Base-by-base conservation (phyloP, 441 rosid species). In the Eutrema salsugineum region DNA sequence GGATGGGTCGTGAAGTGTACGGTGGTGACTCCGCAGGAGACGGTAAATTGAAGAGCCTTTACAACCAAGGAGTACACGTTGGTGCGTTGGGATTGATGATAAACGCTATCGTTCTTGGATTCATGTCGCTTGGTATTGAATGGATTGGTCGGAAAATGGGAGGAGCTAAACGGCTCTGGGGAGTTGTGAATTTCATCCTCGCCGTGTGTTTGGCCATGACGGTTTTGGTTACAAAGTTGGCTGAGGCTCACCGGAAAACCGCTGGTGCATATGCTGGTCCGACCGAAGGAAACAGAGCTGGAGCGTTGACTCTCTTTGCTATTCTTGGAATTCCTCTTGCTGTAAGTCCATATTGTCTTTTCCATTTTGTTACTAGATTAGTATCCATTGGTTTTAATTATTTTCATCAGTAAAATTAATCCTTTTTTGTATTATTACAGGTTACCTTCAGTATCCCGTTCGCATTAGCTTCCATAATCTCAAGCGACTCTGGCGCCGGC, bases 1-100 rank as follows among this genome's bases (percentile, higher is more conserved):
- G 93, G 95, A 90, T 90, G 97, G 98, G 98, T 8, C 73, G 83
- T 50, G 97, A 93, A 74, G 91, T 93, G 46, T 93, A 79, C 82
- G 98, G 57, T n/a, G n/a, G n/a, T n/a, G n/a, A n/a, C n/a, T n/a
- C n/a, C n/a, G n/a, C n/a, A 1, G 73, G 73, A 40, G 20, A 50
- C 0, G 68, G 49, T 71, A 82, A 3, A 35, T 8, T 1, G 57
- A 66, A 7, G 78, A 33, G 6, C 16, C 81, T 84, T 20, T 90
- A 90, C 44, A 85, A 83, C 43, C 47, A 16, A 0, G 98, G 97
- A 2, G 97, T 93, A 0, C 84, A 83, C 2, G 79, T 86, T 0
- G 98, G 98, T 7, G 77, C 98, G 8, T 55, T 86, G 36, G 98
- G 93, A 0, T 27, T 93, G 24, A 81, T 93, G 97, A 74, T 90